Evolutionary conservation across 2,329 filamentous ascomycete genomes (phyloP).

Genomic region (Cryphonectria radicalis): DNA sequence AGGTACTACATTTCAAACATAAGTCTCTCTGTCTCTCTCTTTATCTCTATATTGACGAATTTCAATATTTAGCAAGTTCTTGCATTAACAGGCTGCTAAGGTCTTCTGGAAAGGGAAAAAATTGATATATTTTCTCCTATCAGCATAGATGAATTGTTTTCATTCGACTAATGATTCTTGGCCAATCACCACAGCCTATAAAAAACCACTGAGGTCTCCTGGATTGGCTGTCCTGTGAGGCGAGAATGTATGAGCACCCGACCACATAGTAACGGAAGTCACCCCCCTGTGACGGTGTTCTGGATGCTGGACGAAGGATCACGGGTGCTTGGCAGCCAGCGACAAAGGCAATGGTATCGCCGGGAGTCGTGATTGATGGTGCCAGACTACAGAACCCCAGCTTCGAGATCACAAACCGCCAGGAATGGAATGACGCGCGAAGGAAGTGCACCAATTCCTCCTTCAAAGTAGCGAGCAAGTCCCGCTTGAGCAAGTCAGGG

Average conservation of each 20-base stretch:
- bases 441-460: background rate
- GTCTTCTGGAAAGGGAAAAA: too few relatives aligned
- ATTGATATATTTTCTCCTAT: background rate
- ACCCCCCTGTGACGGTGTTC: too few relatives aligned
- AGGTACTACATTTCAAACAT: too few relatives aligned
- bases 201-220: background rate
- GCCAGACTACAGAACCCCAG: background rate
- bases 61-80: too few relatives aligned
- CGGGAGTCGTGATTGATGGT: background rate
- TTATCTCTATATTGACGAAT: too few relatives aligned
- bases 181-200: background rate
- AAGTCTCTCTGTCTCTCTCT: too few relatives aligned
- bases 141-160: background rate
- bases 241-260: background rate
- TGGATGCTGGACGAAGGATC: background rate
- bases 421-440: background rate
- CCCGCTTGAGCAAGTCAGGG: background rate
- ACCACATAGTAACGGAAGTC: background rate
- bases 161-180: too few relatives aligned
- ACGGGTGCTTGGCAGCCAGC: background rate
- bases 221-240: background rate
- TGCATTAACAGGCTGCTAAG: background rate
- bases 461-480: background rate
- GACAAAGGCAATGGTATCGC: background rate
- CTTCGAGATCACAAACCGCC: background rate